These are phyloP conservation scores for Emericellopsis atlantica DNA, from an alignment of 2,329 filamentous ascomycete genomes.

Conservation along the genomic window DNA sequence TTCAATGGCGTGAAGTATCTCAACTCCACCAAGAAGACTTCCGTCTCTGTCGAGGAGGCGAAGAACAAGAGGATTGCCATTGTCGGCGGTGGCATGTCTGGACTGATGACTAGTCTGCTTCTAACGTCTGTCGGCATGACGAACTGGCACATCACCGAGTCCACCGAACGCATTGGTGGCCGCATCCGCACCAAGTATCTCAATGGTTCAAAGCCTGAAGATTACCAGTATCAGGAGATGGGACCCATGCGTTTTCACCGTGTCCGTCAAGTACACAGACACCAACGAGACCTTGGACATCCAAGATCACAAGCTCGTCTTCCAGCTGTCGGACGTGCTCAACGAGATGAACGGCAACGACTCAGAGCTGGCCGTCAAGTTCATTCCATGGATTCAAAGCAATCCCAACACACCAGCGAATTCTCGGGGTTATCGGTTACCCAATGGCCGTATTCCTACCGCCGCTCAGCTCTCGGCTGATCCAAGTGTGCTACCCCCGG, in stretches of 20 bases:
- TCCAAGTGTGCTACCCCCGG: conserved; percentile 32
- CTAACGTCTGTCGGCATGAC: conserved; percentile 39
- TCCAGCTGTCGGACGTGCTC: conserved; percentile 46
- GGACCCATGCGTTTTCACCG: conserved; percentile 48
- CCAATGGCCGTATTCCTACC: too few species aligned
- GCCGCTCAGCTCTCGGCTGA: too few species aligned
- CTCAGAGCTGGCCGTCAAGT: conserved; percentile 7
- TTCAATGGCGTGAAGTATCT: conserved; percentile 52
- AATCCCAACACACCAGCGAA: too few species aligned
- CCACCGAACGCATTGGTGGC: conserved; percentile 46
- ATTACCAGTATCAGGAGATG: conserved; percentile 58
- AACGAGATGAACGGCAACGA: conserved; percentile 45
- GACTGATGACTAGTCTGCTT: conserved; percentile 44
- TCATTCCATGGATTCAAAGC: too few species aligned
- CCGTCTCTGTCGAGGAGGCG: conserved; percentile 35
- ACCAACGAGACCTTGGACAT: conserved; percentile 46
- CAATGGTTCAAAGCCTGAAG: conserved; percentile 35
- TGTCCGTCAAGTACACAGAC: conserved; percentile 21
- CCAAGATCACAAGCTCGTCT: conserved; percentile 51
- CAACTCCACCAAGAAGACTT: conserved; percentile 35
- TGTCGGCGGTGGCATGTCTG: conserved; percentile 52
- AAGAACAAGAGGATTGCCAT: conserved; percentile 49
- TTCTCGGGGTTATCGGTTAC: too few species aligned
- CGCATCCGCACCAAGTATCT: conserved; percentile 53
- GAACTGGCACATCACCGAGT: conserved; percentile 51